Evolutionary conservation across 805 yeast genomes (phyloP), one percentile per base, ranked within the genome.

Genomic region (Ascoidea asiatica): DNA sequence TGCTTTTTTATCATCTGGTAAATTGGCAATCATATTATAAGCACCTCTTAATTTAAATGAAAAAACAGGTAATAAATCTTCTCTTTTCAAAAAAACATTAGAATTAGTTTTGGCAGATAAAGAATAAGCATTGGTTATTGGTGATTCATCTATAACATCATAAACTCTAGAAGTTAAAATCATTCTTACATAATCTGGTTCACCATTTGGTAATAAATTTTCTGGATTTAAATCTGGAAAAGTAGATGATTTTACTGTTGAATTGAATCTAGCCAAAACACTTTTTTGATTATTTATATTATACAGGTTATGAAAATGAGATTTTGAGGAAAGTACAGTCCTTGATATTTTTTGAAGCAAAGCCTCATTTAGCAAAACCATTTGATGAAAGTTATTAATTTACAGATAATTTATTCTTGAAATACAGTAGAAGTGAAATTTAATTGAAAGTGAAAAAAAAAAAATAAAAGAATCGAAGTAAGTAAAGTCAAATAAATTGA

Each of bases 11-110:
- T 72, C 75, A 19, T 65, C 58, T 15, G 69, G 57, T 42, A 92
- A 64, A 55, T 90, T 85, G 35, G 97, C 94, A 54, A 92, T 83
- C 95, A 87, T 88, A 61, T 92, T 92, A 64, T 89, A 87, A 17
- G 98, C 99, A 47, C 99, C 99, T 60, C 99, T 80, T 48, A 92
- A 70, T 64, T 92, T 92, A 74, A 92, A 92, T 40, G 95, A 82
- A 62, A 92, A 94, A 4, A 92, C 98, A 0, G 98, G 97, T 46
- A 87, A 71, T 36, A 88, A 68, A 57, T 94, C 98, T 58, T 92
- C 99, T 52, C 99, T 74, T 58, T 92, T 92, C 52, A 92, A 66
- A 46, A 73, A 69, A 15, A 94, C 79, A 38, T 80, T 80, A 40
- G 95, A 70, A 43, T 83, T 84, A n/a, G 79, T 67, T 55, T 77